Percentiles rank a stretch among this genome's conserved stretches.
phyloP scores from a whole-genome alignment of 202 grass and related monocot genomes.

The Musa balbisiana region DNA sequence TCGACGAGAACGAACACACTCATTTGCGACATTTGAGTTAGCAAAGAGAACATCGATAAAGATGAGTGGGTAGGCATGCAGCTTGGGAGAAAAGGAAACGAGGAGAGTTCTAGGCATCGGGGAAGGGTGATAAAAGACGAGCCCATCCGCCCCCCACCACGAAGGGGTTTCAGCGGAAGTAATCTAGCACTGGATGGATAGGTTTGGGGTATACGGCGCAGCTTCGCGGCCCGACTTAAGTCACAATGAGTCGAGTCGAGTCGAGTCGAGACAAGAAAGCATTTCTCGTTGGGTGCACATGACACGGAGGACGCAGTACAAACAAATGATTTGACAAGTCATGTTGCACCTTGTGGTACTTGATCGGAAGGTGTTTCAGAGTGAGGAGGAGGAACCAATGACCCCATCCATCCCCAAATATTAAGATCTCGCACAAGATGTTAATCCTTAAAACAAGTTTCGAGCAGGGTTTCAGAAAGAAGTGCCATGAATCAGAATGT shows the following conservation, averaged over 20 bases:
- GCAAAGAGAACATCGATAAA: no score
- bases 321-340: constrained; percentile 29
- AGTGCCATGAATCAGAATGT: no score
- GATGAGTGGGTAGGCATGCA: not conserved
- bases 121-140: not conserved
- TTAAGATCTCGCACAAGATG: no score
- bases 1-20: no score
- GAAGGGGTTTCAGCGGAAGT: not conserved
- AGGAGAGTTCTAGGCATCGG: not conserved
- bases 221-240: no score
- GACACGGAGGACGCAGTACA: not conserved
- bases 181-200: not conserved
- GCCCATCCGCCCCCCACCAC: not conserved
- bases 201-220: no score
- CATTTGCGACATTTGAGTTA: no score
- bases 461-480: no score
- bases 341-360: not conserved
- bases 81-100: not conserved
- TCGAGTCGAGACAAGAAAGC: not conserved
- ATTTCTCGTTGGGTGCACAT: constrained; percentile 5
- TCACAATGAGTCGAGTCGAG: not conserved
- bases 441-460: no score
- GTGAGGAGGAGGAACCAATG: not conserved
- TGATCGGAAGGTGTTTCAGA: not conserved
- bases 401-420: no score